Evolutionary conservation across 169 alveolate genomes (phyloP).

Genomic region (Plasmodium vivax): DNA sequence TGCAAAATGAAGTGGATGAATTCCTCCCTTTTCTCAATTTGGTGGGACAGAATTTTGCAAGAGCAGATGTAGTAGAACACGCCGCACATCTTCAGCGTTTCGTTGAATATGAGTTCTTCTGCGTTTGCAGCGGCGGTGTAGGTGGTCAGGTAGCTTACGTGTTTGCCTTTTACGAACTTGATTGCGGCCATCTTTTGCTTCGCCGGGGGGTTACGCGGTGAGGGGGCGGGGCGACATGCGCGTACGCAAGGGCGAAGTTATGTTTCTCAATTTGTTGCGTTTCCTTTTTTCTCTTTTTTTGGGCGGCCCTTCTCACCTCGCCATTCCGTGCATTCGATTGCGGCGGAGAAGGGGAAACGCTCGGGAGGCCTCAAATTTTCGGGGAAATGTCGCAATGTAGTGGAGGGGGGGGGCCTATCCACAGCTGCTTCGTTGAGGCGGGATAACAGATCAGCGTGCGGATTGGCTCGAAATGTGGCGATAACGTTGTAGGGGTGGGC

Average conservation of each 20-base stretch:
- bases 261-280: too few relatives aligned
- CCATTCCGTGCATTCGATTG: background rate
- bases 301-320: background rate
- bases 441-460: background rate
- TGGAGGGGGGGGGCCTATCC: background rate
- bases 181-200: constrained; percentile 6
- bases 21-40: constrained; percentile 76
- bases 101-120: constrained; percentile 83
- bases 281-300: too few relatives aligned
- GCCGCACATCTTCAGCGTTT: constrained; percentile 84
- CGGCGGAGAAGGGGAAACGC: background rate
- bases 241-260: background rate
- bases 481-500: background rate
- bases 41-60: constrained; percentile 72
- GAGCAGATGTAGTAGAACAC: constrained; percentile 82
- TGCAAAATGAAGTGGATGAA: constrained; percentile 55
- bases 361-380: background rate
- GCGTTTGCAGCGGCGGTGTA: constrained; percentile 70
- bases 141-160: constrained; percentile 66
- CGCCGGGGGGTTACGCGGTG: background rate
- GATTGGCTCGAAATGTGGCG: background rate
- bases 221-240: background rate
- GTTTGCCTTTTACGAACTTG: constrained; percentile 51
- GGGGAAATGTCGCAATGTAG: background rate
- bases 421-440: background rate